These are phyloP conservation scores for Alternaria burnsii DNA, from an alignment of 2,329 filamentous ascomycete species.

Conservation along the genomic window DNA sequence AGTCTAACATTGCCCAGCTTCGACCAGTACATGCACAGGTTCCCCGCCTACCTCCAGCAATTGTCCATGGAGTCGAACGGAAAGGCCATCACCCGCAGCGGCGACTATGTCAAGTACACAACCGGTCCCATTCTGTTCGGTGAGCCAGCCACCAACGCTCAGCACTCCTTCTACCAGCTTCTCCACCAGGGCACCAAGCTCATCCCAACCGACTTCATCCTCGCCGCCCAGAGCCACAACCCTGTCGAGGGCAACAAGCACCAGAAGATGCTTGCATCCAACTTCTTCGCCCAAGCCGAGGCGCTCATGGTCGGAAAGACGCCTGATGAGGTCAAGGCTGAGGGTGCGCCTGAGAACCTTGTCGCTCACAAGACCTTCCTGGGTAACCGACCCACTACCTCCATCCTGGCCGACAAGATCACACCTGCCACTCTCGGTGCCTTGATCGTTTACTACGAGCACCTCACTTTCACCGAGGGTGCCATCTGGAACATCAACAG, in stretches of 20 bases:
- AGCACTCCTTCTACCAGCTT: slow-evolving; percentile 99
- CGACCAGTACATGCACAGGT: slow-evolving; percentile 98
- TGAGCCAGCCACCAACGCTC: slow-evolving; percentile 97
- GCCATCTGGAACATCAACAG: slow-evolving; percentile 99
- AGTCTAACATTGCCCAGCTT: slow-evolving; percentile 65
- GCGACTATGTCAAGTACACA: slow-evolving; percentile 93
- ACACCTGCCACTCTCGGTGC: slow-evolving; percentile 93
- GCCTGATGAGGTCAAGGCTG: slow-evolving; percentile 77
- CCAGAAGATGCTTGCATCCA: slow-evolving; percentile 94
- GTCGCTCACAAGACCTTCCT: slow-evolving; percentile 99
- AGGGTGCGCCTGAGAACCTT: slow-evolving; percentile 76
- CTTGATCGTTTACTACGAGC: slow-evolving; percentile 98
- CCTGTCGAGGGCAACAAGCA: slow-evolving; percentile 90
- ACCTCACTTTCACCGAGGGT: slow-evolving; percentile 96
- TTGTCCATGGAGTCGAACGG: slow-evolving; percentile 99
- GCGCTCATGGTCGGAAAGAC: slow-evolving; percentile 92
- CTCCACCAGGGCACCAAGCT: slow-evolving; percentile 99
- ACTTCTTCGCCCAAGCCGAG: slow-evolving; percentile 90
- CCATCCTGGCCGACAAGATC: slow-evolving; percentile 91
- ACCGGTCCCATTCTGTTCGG: slow-evolving; percentile 96
- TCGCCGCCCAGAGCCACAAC: slow-evolving; percentile 97
- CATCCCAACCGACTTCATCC: slow-evolving; percentile 97
- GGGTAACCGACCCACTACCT: slow-evolving; percentile 95
- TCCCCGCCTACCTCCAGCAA: slow-evolving; percentile 98
- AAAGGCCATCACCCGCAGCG: slow-evolving; percentile 90